A percentile compares a stretch with the other conserved stretches of the same genome.
Conservation (phyloP, 495 filamentous ascomycete genomes). For the Acidomyces sp. region DNA sequence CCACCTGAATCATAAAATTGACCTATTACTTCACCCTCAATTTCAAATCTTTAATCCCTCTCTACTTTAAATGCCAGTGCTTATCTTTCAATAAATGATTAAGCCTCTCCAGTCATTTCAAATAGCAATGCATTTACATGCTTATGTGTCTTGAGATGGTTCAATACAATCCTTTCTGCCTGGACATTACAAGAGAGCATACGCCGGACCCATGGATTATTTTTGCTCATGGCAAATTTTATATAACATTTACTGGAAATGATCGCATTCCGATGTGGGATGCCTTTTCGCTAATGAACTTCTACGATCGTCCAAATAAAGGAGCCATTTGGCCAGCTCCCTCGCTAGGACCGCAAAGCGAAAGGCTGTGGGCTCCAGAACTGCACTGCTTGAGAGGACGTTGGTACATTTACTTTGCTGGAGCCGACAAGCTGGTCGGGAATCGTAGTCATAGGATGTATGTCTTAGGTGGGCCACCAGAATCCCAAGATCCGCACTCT, state of each 20-base stretch:
- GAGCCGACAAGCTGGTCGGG: constrained; percentile 19
- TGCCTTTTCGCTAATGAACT: constrained; percentile 17
- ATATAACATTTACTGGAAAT: constrained; percentile 25
- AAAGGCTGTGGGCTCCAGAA: constrained; percentile 27
- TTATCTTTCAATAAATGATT: no score
- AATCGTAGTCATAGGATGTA: constrained; percentile 26
- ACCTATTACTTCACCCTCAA: no score
- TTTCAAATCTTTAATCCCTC: no score
- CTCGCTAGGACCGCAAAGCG: constrained; percentile 4
- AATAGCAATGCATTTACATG: no score
- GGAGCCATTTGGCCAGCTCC: constrained; percentile 19
- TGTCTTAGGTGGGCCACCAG: constrained; percentile 25
- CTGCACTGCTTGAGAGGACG: constrained; percentile 23
- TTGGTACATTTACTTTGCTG: constrained; percentile 29
- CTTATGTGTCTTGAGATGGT: no score
- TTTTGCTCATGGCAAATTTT: constrained; percentile 11
- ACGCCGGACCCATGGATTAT: constrained; percentile 17
- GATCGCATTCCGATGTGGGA: constrained; percentile 26
- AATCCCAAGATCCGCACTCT: constrained; percentile 9
- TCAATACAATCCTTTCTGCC: constrained; percentile 1
- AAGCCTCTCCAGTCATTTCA: no score
- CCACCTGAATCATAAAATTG: no score
- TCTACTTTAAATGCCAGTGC: no score
- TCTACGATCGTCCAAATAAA: constrained; percentile 17
- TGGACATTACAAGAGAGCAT: constrained; percentile 4